Percentiles rank a stretch among this genome's conserved stretches.
Evolutionary conservation across 352 stramenopile species (phyloP).

Genomic region (Pythium plurisporium): DNA sequence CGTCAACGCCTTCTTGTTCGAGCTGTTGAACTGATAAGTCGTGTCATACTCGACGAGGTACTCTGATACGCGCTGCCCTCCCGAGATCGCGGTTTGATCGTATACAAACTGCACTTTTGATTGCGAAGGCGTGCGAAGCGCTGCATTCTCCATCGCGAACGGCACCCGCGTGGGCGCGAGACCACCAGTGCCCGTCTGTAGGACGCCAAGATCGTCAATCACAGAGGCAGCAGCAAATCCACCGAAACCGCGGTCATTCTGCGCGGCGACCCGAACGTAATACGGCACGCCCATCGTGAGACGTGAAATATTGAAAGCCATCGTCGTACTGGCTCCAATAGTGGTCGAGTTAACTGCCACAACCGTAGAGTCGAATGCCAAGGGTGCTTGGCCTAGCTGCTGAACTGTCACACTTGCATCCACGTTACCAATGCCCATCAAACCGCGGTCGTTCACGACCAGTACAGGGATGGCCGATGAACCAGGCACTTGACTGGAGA

Average conservation of each 20-base stretch:
- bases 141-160: conserved; percentile 41
- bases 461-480: conserved; percentile 32
- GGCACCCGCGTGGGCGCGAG: conserved; percentile 51
- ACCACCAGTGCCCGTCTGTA: conserved; percentile 9
- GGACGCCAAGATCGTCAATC: background rate
- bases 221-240: conserved; percentile 40
- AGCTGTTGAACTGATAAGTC: conserved; percentile 28
- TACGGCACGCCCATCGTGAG: conserved; percentile 60
- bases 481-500: conserved; percentile 57
- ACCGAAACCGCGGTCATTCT: conserved; percentile 80
- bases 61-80: conserved; percentile 44
- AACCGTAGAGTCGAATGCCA: conserved; percentile 31
- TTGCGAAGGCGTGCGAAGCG: conserved; percentile 28
- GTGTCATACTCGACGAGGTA: conserved; percentile 58
- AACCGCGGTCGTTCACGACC: conserved; percentile 44
- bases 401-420: conserved; percentile 28
- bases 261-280: conserved; percentile 73
- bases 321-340: background rate
- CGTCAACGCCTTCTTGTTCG: conserved; percentile 11
- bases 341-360: conserved; percentile 16
- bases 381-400: conserved; percentile 28
- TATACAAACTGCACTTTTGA: conserved; percentile 49
- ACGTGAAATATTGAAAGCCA: conserved; percentile 52
- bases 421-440: conserved; percentile 25
- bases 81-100: conserved; percentile 54